These are phyloP conservation scores for Arabidopsis suecica DNA, from an alignment of 345 rosid genomes.

Conservation along the genomic window DNA sequence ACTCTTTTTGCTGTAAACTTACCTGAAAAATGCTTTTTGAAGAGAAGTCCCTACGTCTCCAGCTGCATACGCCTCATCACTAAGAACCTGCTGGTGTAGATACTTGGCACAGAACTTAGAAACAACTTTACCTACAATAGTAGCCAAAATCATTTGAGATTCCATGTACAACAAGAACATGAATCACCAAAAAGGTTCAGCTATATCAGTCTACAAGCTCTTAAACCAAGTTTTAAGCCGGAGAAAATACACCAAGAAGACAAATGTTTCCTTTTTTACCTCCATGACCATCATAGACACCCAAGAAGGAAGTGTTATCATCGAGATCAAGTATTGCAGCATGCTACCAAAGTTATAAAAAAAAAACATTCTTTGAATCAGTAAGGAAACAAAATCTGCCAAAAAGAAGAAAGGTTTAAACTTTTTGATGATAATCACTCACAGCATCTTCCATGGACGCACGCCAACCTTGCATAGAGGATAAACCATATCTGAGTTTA, in stretches of 20 bases:
- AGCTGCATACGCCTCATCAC: constrained; percentile 67
- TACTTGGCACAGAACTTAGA: constrained; percentile 92
- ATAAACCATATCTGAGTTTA: constrained; percentile 80
- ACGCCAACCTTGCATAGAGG: constrained; percentile 99
- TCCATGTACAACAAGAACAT: constrained; percentile 24
- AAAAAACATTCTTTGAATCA: constrained; percentile 21
- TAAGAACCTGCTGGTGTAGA: constrained; percentile 86
- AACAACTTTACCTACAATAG: constrained; percentile 81
- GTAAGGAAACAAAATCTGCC: background rate
- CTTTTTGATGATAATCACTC: constrained; percentile 46
- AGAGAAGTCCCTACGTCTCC: constrained; percentile 78
- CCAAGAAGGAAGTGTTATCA: constrained; percentile 85
- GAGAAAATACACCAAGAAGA: no score
- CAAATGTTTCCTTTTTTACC: constrained; percentile 53
- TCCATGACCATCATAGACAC: constrained; percentile 99
- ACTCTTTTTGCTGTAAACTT: background rate
- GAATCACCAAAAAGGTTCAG: constrained; percentile 8
- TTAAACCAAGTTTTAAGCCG: no score
- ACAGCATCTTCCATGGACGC: constrained; percentile 99
- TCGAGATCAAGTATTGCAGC: constrained; percentile 86
- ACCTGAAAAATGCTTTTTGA: constrained; percentile 90
- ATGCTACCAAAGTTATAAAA: constrained; percentile 56
- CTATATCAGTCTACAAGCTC: background rate
- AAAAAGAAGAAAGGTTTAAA: constrained; percentile 14
- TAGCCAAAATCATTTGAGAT: constrained; percentile 13